These are phyloP conservation scores for Dendrobium huoshanense DNA, from an alignment of 106 monocot species.

Conservation along the genomic window DNA sequence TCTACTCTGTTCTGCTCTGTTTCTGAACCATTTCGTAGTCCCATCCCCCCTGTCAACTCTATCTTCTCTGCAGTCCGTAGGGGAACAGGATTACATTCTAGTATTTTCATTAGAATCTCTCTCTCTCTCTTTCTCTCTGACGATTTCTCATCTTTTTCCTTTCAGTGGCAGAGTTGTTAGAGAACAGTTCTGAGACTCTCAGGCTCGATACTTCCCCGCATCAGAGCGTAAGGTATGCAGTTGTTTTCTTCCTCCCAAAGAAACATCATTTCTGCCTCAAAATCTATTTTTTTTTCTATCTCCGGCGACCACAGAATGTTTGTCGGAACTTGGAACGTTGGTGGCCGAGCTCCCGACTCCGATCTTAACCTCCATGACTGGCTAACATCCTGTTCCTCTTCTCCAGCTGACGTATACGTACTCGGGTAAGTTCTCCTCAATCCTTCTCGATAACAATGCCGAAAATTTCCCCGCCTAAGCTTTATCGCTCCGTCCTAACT, in stretches of 20 bases:
- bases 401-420: slow-evolving; percentile 55
- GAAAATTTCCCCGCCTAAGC: background rate
- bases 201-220: background rate
- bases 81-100: background rate
- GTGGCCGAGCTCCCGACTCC: slow-evolving; percentile 50
- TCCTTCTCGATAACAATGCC: background rate
- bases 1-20: slow-evolving; percentile 7
- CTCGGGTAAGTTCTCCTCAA: slow-evolving; percentile 37
- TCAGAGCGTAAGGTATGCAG: slow-evolving; percentile 9
- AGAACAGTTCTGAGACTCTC: slow-evolving; percentile 1
- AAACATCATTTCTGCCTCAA: background rate
- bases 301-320: slow-evolving; percentile 37
- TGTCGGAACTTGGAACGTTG: slow-evolving; percentile 84
- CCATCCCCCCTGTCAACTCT: background rate
- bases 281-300: background rate
- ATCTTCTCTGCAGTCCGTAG: background rate
- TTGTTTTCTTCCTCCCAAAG: background rate
- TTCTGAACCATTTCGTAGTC: background rate
- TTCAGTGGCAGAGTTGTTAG: slow-evolving; percentile 8
- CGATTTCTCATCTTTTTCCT: background rate
- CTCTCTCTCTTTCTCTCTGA: background rate
- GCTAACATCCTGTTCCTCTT: slow-evolving; percentile 22
- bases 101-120: background rate
- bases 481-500: background rate
- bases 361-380: slow-evolving; percentile 45